These are phyloP conservation scores for Penicillium oxalicum DNA, from an alignment of 2,329 filamentous ascomycete genomes.

Conservation along the genomic window DNA sequence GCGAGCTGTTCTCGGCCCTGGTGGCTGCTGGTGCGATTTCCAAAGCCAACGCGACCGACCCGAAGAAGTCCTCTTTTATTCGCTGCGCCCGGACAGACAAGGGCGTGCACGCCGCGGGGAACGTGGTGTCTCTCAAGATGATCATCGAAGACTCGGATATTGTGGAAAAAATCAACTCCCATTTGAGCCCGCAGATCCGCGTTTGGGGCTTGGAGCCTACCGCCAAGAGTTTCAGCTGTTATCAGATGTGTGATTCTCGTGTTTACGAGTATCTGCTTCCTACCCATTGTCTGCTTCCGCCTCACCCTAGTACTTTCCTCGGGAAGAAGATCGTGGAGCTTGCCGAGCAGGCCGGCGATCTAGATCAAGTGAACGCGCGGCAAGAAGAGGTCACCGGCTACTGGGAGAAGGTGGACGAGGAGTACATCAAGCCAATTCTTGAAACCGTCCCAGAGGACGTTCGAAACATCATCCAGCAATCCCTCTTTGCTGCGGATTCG, in stretches of 20 bases:
- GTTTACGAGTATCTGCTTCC: constrained; percentile 98
- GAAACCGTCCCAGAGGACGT: constrained; percentile 40
- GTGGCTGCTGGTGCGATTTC: constrained; percentile 88
- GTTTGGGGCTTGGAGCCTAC: constrained; percentile 91
- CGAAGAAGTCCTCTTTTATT: constrained; percentile 90
- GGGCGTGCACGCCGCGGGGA: constrained; percentile 92
- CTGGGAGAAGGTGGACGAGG: constrained; percentile 77
- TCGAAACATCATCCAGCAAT: constrained; percentile 36
- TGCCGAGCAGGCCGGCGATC: constrained; percentile 65
- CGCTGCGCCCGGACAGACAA: constrained; percentile 96
- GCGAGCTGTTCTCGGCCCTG: constrained; percentile 88
- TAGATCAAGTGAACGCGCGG: constrained; percentile 61
- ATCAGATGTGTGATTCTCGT: constrained; percentile 87
- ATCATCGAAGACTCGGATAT: constrained; percentile 89
- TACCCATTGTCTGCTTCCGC: constrained; percentile 84
- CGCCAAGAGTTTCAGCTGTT: constrained; percentile 87
- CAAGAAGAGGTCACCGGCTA: constrained; percentile 74
- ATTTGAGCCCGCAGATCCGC: constrained; percentile 80
- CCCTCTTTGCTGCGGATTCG: constrained; percentile 33
- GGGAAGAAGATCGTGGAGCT: constrained; percentile 75
- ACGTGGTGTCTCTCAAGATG: constrained; percentile 89
- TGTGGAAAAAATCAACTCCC: constrained; percentile 82
- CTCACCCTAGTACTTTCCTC: constrained; percentile 80
- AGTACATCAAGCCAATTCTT: constrained; percentile 65
- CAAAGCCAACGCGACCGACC: constrained; percentile 93